phyloP scores from a whole-genome alignment of 805 yeast species.

The Wickerhamomyces chambardii region DNA sequence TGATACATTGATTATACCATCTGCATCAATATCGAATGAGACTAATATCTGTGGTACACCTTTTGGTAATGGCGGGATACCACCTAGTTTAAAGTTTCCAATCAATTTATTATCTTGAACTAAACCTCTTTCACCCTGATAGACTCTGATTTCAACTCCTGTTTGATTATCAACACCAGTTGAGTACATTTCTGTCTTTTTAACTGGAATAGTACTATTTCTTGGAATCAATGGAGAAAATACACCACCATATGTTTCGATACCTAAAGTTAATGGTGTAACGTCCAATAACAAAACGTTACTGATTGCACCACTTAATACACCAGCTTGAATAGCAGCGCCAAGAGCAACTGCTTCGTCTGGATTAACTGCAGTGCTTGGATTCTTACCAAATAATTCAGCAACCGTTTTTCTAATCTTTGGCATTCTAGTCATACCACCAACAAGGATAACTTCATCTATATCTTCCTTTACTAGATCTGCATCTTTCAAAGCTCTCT shows the following conservation, averaged over 20 bases:
- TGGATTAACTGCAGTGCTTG: conserved; percentile 73
- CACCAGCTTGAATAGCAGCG: conserved; percentile 87
- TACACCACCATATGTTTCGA: conserved; percentile 80
- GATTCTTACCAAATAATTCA: conserved; percentile 49
- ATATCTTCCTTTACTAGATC: conserved; percentile 53
- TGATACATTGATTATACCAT: conserved; percentile 74
- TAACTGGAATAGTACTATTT: conserved; percentile 71
- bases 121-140: conserved; percentile 74
- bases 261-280: conserved; percentile 75
- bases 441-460: conserved; percentile 71
- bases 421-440: conserved; percentile 92
- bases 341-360: conserved; percentile 91
- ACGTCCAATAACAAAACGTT: conserved; percentile 75
- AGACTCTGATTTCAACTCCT: conserved; percentile 72
- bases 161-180: conserved; percentile 84
- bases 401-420: conserved; percentile 57
- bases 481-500: conserved; percentile 69
- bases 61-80: conserved; percentile 70
- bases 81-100: conserved; percentile 64
- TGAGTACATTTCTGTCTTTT: conserved; percentile 64
- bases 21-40: conserved; percentile 73
- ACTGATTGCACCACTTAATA: conserved; percentile 72
- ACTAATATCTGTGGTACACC: conserved; percentile 77
- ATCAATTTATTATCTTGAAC: conserved; percentile 72
- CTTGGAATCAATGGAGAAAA: conserved; percentile 74